Conservation (phyloP, 139 green algal species). For the Coelastrella sp. region DNA sequence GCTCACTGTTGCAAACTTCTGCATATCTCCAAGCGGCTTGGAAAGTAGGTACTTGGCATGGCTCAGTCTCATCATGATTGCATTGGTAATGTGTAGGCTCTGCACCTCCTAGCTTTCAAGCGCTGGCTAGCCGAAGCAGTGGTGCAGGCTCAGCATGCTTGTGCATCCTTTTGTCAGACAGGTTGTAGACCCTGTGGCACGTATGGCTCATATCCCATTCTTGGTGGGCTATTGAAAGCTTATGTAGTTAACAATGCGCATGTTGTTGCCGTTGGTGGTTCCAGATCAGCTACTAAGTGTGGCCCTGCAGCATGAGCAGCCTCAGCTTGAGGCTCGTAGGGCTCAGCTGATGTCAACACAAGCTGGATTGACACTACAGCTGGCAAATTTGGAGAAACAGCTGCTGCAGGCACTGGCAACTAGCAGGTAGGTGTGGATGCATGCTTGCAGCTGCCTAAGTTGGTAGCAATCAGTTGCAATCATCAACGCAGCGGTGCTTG, state of each 20-base stretch:
- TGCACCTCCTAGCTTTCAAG: background rate
- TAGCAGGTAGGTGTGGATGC: conserved; percentile 37
- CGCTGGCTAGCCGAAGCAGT: background rate
- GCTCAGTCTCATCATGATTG: background rate
- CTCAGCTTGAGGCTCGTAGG: conserved; percentile 84
- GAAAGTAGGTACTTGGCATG: conserved; percentile 68
- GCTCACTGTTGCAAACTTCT: conserved; percentile 81
- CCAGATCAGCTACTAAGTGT: conserved; percentile 76
- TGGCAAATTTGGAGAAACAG: conserved; percentile 76
- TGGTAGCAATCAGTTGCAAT: background rate
- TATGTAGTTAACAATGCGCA: background rate
- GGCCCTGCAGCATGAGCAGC: conserved; percentile 79
- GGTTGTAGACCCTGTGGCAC: too few species aligned
- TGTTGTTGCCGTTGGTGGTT: too few species aligned
- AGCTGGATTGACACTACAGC: conserved; percentile 77
- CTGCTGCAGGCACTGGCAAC: conserved; percentile 73
- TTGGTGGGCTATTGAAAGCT: too few species aligned
- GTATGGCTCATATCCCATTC: too few species aligned
- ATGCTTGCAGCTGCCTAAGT: background rate
- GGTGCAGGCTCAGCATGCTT: too few species aligned
- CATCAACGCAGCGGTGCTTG: background rate
- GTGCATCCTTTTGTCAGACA: too few species aligned
- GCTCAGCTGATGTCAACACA: conserved; percentile 72
- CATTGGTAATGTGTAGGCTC: background rate
- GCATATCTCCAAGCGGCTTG: conserved; percentile 71